Base-by-base conservation (phyloP, 2,329 filamentous ascomycete genomes). In the Coniochaeta sp. region DNA sequence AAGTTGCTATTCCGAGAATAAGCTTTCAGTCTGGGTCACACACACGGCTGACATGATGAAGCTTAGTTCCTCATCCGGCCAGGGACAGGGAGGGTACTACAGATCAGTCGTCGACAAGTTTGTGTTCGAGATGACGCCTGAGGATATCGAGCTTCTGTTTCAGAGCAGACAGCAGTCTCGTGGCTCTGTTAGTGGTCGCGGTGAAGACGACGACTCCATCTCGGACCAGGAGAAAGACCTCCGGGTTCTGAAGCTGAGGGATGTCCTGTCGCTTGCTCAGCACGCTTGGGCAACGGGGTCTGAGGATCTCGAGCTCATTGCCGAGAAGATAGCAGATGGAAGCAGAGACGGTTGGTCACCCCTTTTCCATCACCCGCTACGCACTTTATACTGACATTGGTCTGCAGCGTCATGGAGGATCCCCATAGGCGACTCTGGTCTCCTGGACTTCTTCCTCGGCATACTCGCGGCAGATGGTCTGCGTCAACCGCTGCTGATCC, bases 381-480 rank as follows among this genome's bases (percentile, higher is more conserved):
- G 27, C 20, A 40, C 10, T 10, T 31, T 20, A n/a, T 47, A 28
- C 28, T 51, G 13, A 46, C 32, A 8, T 50, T 48, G 1, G 13
- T 9, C 22, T 26, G 2, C 54, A 83, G 81, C 71, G 33, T 71
- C 72, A 45, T 85, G 81, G 79, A 72, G 82, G 52, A 58, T 71
- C 22, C 76, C 82, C 0, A 66, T 82, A 9, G 82, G 81, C 6
- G 73, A 79, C 26, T 81, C 82, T 0, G 79, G 80, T 2, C 65
- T 85, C 28, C 63, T 85, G 9, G 70, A 74, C 18, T 79, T 82
- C 64, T 81, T 82, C 58, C 68, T 83, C 14, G 63, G 67, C 12
- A 58, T 79, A 12, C 61, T 82, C 8, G 64, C 66, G 5, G 60
- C 63, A 0, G 63, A 71, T 4, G 65, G 62, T 1, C 56, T 76